Evolutionary conservation across 2,329 filamentous ascomycete genomes (phyloP), one percentile per base, ranked within the genome.

Genomic region (Colletotrichum navitas): DNA sequence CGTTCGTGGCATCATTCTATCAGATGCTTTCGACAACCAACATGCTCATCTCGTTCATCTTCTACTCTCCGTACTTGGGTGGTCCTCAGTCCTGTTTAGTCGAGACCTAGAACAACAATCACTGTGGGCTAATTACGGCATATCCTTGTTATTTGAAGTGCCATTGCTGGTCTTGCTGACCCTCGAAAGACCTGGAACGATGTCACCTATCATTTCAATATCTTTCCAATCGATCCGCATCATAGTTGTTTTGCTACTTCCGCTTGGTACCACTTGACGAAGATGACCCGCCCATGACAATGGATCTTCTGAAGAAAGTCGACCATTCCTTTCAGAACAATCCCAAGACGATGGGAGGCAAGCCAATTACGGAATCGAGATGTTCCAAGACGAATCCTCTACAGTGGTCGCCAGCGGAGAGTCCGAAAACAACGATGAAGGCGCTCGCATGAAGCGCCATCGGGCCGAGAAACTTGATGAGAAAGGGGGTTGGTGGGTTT

Each of bases 401-500:
- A 52, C 49, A n/a, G 55, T 66, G 2, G 18, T 45, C 21, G 58
- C 39, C 26, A 36, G 34, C 24, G 11, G 58, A 1, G 59, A 65
- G 32, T 64, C 32, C 18, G 63, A 67, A 26, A 32, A 67, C 2
- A 69, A 72, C 7, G 74, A 76, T 0, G 74, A 78, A 1, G 77
- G 76, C 6, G 73, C 74, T 18, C 71, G 74, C 11, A 75, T 79
- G 29, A 80, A 79, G 54, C 76, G n/a, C 51, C 73, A 71, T 3
- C 76, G 77, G 1, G 75, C 74, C 26, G 75, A 78, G 63, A 74
- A 74, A 3, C 74, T 81, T 45, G 68, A 76, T 16, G 73, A 79
- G 7, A 74, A 74, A 1, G 80, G 80, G 1, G 78, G 79, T 11
- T 81, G 79, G 79, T 65, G 73, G 59, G 78, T 74, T 11, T 81